These are phyloP conservation scores for Tolypocladium sp. DNA, from an alignment of 2,329 filamentous ascomycete species.

Conservation along the genomic window DNA sequence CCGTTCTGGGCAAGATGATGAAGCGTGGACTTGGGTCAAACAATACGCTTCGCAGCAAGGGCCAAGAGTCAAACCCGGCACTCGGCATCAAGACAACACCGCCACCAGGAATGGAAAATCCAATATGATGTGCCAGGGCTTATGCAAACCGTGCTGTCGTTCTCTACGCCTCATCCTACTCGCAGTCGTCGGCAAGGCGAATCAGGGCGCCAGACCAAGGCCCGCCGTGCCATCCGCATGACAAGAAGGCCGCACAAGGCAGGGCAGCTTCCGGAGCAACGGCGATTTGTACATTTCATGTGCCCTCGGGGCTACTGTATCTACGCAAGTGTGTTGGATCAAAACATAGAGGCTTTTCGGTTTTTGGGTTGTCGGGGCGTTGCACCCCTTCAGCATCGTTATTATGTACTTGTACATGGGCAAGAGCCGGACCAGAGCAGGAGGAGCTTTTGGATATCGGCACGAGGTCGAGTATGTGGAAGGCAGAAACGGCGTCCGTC, in stretches of 20 bases:
- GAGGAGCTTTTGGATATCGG: not conserved
- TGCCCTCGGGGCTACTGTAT: not conserved
- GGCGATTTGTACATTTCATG: not conserved
- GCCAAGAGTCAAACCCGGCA: slow-evolving; percentile 18
- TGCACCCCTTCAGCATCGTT: not conserved
- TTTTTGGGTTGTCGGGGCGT: not conserved
- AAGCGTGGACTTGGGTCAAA: slow-evolving; percentile 53
- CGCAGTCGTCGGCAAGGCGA: not conserved
- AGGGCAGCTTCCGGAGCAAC: not conserved
- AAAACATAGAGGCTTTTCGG: not conserved
- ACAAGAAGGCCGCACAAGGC: not conserved
- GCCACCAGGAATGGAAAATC: slow-evolving; percentile 32
- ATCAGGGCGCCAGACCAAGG: not conserved
- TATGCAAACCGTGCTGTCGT: not conserved
- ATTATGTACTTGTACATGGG: not conserved
- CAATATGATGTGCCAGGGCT: slow-evolving; percentile 20
- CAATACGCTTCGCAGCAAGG: slow-evolving; percentile 22
- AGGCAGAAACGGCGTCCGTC: not conserved
- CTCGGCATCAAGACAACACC: slow-evolving; percentile 11
- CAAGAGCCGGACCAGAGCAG: not conserved
- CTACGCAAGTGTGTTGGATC: not conserved
- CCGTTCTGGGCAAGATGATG: slow-evolving; percentile 80
- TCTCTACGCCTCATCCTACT: not conserved
- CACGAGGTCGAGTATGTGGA: not conserved
- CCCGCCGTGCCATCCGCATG: not conserved